Evolutionary conservation across 139 green algal species (phyloP), one percentile per base, ranked within the genome.

Genomic region (Chlorella sp.): DNA sequence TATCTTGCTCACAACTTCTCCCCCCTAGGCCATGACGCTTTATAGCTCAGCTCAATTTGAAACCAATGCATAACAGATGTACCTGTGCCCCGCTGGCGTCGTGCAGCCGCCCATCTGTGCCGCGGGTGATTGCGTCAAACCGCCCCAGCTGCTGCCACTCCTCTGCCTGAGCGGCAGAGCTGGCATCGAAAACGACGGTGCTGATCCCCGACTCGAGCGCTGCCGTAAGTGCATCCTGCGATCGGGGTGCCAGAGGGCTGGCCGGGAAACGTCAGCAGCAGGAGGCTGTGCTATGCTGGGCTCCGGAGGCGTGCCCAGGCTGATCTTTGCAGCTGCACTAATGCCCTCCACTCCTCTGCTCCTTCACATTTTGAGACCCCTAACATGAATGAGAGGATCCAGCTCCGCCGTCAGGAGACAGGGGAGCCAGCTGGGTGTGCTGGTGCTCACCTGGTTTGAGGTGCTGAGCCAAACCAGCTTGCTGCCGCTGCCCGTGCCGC

Each of bases 61-160:
- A n/a, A n/a, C n/a, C n/a, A n/a, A n/a, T n/a, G n/a, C n/a, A n/a
- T n/a, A n/a, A n/a, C n/a, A n/a, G n/a, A n/a, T n/a, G 68, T 39
- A 88, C 83, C 61, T 79, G 61, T 14, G 37, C 26, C 21, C 83
- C 64, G 12, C n/a, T 48, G 5, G 71, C 71, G 36, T 71, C 85
- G 42, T 75, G 32, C 69, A 89, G 42, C 37, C n/a, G n/a, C 18
- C 85, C 85, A 34, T 73, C 85, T 1, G 69, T 21, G n/a, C 40
- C 24, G 18, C 48, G 30, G 19, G 71, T 83, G 7, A 89, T 7
- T 15, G 85, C 42, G 2, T 48, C 9, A 53, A 89, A 89, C 5
- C 85, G 85, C n/a, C 85, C 85, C 71, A 89, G 71, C 71, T 34
- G 40, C 69, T 89, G 85, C 85, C 85, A 89, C 68, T 89, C 85